Conservation (phyloP, 306 rosid species). For the Psophocarpus tetragonolobus region DNA sequence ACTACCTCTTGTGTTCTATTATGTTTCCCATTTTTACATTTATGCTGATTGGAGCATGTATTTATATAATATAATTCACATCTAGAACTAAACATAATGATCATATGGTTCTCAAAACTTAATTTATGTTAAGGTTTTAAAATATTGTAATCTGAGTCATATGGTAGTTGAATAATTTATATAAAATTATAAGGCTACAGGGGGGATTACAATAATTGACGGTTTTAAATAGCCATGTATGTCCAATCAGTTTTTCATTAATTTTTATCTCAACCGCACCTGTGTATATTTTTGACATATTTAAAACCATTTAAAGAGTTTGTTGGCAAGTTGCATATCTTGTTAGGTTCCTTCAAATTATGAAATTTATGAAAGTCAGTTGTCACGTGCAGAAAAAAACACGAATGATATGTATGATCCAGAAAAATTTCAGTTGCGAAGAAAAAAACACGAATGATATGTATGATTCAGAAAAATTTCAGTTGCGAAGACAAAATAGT, state of each 20-base stretch:
- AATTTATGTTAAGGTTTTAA: background rate
- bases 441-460: background rate
- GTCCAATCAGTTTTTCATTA: background rate
- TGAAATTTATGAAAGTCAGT: background rate
- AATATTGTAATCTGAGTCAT: background rate
- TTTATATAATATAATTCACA: background rate
- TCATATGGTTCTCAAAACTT: background rate
- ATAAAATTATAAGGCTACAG: background rate
- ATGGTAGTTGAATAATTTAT: background rate
- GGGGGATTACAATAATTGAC: background rate
- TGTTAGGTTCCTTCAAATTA: slow-evolving; percentile 4
- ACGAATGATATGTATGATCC: no score
- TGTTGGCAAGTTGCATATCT: background rate
- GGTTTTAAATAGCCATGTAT: background rate
- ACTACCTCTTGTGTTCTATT: background rate
- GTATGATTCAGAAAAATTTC: no score
- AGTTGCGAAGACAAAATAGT: slow-evolving; percentile 7
- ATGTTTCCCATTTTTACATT: background rate
- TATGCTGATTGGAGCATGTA: background rate
- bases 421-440: slow-evolving; percentile 12
- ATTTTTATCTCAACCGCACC: background rate
- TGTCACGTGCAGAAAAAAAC: slow-evolving; percentile 18
- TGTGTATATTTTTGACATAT: background rate
- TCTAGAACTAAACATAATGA: no score
- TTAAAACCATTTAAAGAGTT: background rate